Evolutionary conservation across 139 green algal species (phyloP).

Genomic region (Chlamydomonas eustigma): DNA sequence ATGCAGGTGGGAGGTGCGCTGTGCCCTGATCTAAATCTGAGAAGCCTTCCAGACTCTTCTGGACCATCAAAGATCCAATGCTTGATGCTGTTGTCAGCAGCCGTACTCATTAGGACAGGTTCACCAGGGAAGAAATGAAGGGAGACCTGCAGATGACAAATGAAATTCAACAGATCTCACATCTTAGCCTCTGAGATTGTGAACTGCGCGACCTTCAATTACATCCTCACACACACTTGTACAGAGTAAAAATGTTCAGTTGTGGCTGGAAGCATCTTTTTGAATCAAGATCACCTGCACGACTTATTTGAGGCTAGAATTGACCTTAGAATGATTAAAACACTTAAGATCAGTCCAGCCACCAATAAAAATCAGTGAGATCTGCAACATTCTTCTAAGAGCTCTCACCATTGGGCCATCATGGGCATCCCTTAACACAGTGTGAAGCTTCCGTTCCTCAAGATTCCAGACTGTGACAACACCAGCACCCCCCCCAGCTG

Average conservation of each 20-base stretch:
- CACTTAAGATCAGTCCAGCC: too few species aligned
- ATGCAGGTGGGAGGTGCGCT: constrained; percentile 56
- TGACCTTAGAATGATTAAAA: too few species aligned
- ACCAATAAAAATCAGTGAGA: too few species aligned
- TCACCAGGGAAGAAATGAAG: constrained; percentile 75
- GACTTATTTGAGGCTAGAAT: too few species aligned
- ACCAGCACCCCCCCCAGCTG: constrained; percentile 73
- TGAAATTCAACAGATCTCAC: too few species aligned
- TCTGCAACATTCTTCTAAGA: too few species aligned
- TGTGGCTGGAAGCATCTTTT: too few species aligned
- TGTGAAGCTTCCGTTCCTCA: constrained; percentile 71
- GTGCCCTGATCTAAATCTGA: constrained; percentile 90
- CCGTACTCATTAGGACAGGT: constrained; percentile 82
- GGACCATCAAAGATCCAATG: constrained; percentile 90
- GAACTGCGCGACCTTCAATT: too few species aligned
- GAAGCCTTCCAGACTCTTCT: constrained; percentile 63
- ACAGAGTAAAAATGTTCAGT: too few species aligned
- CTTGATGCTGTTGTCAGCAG: constrained; percentile 90
- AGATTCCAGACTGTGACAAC: constrained; percentile 91
- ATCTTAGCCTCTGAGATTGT: too few species aligned
- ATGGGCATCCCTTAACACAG: constrained; percentile 62
- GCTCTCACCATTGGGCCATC: background rate
- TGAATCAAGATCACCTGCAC: too few species aligned
- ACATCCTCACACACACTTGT: too few species aligned
- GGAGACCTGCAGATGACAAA: constrained; percentile 31